Conservation (phyloP, 2,329 filamentous ascomycete genomes). For the Aspergillaceae sp. region DNA sequence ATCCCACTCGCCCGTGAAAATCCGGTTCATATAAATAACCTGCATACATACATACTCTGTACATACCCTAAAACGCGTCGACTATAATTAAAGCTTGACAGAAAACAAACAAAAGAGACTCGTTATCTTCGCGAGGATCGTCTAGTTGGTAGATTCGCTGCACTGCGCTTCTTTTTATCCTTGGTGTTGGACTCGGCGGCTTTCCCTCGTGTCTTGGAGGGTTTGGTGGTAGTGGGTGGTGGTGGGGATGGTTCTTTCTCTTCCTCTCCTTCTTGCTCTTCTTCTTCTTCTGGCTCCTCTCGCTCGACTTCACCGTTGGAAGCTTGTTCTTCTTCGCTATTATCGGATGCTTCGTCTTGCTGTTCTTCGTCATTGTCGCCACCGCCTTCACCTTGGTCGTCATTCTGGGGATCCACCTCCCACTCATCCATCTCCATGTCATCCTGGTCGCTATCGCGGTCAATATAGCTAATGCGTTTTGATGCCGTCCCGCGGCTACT, state of each 20-base stretch:
- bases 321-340: constrained; percentile 10
- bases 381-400: constrained; percentile 5
- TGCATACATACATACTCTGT: too few relatives aligned
- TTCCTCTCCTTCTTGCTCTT: neutral
- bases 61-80: too few relatives aligned
- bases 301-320: neutral
- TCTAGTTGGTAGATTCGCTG: constrained; percentile 11
- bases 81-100: too few relatives aligned
- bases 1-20: too few relatives aligned
- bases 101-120: too few relatives aligned
- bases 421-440: constrained; percentile 35
- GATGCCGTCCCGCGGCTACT: constrained; percentile 30
- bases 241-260: too few relatives aligned
- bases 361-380: constrained; percentile 19
- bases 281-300: constrained; percentile 3
- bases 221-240: neutral
- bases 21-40: too few relatives aligned
- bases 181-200: neutral
- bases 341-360: constrained; percentile 7
- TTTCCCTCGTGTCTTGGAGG: neutral
- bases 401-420: constrained; percentile 18
- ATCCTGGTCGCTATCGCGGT: constrained; percentile 38
- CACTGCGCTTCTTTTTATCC: neutral
- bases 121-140: constrained; percentile 10
- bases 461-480: constrained; percentile 34